These are phyloP conservation scores for Trichocomaceae sp. DNA, from an alignment of 2,329 filamentous ascomycete species.

Conservation along the genomic window DNA sequence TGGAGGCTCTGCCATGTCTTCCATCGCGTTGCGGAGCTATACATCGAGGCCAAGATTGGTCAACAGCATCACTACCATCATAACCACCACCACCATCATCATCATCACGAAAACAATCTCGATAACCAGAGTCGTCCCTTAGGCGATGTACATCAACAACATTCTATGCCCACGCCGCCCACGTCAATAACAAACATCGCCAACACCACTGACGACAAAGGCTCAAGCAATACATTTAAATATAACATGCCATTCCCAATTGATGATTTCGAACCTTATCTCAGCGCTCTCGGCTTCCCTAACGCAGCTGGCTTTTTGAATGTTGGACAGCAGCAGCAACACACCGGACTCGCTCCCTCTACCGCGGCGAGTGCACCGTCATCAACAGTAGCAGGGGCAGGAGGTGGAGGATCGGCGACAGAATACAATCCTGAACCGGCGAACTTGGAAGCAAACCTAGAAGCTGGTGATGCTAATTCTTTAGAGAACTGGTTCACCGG, in stretches of 20 bases:
- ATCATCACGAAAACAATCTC: background rate
- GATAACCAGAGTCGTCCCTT: background rate
- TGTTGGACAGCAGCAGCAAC: conserved; percentile 7
- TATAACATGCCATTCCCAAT: background rate
- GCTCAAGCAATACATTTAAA: background rate
- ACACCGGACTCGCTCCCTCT: background rate
- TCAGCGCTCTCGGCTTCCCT: conserved; percentile 15
- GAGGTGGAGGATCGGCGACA: background rate
- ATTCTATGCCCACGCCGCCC: background rate
- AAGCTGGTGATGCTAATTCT: conserved; percentile 8
- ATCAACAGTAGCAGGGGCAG: background rate
- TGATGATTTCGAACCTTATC: conserved; percentile 15
- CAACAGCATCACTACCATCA: conserved; percentile 9
- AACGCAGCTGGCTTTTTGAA: conserved; percentile 14
- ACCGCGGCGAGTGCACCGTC: background rate
- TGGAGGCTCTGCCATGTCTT: conserved; percentile 47
- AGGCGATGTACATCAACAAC: background rate
- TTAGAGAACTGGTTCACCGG: conserved; percentile 16
- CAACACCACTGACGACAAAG: background rate
- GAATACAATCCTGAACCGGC: background rate
- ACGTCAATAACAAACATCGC: conserved; percentile 1
- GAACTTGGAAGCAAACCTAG: background rate
- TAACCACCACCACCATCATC: background rate
- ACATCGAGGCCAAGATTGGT: conserved; percentile 14
- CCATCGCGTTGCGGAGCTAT: conserved; percentile 15